Evolutionary conservation across 2,329 filamentous ascomycete species (phyloP).

Genomic region (Zasmidium angulare): DNA sequence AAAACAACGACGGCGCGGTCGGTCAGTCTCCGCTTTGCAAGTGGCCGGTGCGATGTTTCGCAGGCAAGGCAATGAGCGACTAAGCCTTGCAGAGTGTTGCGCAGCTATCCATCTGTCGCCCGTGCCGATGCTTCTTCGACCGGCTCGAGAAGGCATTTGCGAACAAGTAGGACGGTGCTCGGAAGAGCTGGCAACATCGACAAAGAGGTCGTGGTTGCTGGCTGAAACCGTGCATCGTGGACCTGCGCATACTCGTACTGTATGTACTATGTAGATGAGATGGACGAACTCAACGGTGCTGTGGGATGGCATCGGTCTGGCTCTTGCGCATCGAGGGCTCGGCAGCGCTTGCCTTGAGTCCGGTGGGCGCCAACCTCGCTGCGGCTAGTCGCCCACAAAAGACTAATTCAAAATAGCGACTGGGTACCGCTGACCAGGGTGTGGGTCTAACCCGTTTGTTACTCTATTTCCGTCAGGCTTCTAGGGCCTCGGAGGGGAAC

Average conservation of each 20-base stretch:
- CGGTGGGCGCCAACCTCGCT: background rate
- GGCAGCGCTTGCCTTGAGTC: background rate
- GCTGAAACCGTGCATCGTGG: background rate
- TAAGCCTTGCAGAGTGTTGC: background rate
- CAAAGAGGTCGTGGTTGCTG: background rate
- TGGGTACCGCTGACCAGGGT: background rate
- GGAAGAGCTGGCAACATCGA: background rate
- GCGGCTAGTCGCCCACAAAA: background rate
- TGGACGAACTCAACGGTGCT: too few relatives aligned
- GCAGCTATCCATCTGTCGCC: background rate
- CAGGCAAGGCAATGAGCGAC: background rate
- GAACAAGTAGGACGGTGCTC: background rate
- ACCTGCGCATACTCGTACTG: too few relatives aligned
- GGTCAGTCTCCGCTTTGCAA: background rate
- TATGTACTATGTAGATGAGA: too few relatives aligned
- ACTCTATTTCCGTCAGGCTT: constrained; percentile 1
- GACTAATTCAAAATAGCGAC: background rate
- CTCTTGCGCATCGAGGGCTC: background rate
- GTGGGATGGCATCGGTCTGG: background rate
- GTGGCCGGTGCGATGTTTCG: background rate
- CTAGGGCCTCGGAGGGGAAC: background rate
- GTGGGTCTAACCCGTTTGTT: background rate
- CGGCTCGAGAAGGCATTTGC: background rate
- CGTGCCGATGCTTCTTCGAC: background rate
- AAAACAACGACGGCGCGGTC: background rate